phyloP scores from a whole-genome alignment of 805 yeast genomes.

The Torulaspora microellipsoides region DNA sequence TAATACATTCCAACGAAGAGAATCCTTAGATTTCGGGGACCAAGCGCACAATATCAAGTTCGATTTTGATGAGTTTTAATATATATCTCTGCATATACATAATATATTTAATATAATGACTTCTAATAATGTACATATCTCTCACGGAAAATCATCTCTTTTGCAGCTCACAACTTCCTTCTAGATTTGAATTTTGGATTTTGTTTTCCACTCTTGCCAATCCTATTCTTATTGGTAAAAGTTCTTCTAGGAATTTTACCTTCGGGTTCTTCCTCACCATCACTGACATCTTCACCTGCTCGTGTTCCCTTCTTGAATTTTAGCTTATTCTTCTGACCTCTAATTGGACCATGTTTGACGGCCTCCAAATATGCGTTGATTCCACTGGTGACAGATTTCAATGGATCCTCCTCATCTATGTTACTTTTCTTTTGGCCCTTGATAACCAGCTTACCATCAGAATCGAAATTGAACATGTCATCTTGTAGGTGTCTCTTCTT shows the following conservation, averaged over 20 bases:
- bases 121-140: conserved; percentile 13
- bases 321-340: conserved; percentile 89
- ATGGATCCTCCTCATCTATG: conserved; percentile 44
- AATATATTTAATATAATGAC: conserved; percentile 2
- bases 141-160: conserved; percentile 1
- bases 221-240: conserved; percentile 20
- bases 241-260: conserved; percentile 26
- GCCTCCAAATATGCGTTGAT: conserved; percentile 93
- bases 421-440: conserved; percentile 29
- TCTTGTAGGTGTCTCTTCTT: conserved; percentile 29
- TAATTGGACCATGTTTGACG: conserved; percentile 84
- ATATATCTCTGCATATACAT: neutral
- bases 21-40: conserved; percentile 28
- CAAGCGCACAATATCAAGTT: conserved; percentile 9
- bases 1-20: conserved; percentile 33
- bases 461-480: conserved; percentile 33
- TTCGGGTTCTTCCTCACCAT: conserved; percentile 46
- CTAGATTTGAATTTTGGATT: conserved; percentile 31
- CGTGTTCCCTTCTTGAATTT: conserved; percentile 70
- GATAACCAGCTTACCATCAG: conserved; percentile 36
- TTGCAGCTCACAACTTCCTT: conserved; percentile 20
- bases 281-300: conserved; percentile 49
- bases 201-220: conserved; percentile 24
- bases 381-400: conserved; percentile 48
- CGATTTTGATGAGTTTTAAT: conserved; percentile 12